These are phyloP conservation scores for Nothopassalora personata DNA, from an alignment of 2,329 filamentous ascomycete genomes.

Conservation along the genomic window DNA sequence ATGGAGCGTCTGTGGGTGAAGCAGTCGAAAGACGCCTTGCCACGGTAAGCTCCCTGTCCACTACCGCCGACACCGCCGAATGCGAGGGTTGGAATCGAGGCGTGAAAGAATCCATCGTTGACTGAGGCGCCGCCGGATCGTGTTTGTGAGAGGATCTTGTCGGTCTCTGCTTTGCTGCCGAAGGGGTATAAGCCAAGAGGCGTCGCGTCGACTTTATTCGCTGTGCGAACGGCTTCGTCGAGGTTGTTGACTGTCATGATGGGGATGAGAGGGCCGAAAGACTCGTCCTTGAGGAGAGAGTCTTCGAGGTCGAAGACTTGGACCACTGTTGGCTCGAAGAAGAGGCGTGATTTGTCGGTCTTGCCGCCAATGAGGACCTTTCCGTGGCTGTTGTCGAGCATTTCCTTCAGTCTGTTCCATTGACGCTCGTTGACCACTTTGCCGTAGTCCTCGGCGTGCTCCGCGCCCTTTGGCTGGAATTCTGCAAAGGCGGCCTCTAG, in stretches of 20 bases:
- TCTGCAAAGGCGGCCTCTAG: constrained; percentile 65
- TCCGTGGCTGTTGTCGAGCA: constrained; percentile 80
- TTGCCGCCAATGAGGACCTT: constrained; percentile 83
- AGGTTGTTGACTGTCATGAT: constrained; percentile 72
- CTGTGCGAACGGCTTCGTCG: constrained; percentile 78
- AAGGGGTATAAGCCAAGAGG: constrained; percentile 82
- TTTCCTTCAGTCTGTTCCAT: constrained; percentile 77
- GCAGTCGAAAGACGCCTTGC: constrained; percentile 64
- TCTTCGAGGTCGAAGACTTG: constrained; percentile 70
- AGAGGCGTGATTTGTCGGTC: constrained; percentile 72
- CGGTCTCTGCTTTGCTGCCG: constrained; percentile 71
- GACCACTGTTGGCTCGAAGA: constrained; percentile 92
- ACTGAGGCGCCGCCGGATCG: constrained; percentile 48
- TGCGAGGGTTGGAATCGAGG: constrained; percentile 62
- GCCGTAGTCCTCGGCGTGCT: constrained; percentile 69
- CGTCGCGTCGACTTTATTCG: constrained; percentile 75
- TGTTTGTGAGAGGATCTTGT: constrained; percentile 51
- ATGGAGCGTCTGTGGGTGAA: constrained; percentile 60
- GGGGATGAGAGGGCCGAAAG: constrained; percentile 87
- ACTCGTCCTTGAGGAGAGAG: constrained; percentile 74
- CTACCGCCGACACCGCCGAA: constrained; percentile 82
- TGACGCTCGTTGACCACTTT: constrained; percentile 76
- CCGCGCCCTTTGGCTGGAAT: constrained; percentile 79
- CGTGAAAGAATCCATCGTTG: constrained; percentile 63
- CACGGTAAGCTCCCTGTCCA: constrained; percentile 71